These are phyloP conservation scores for Trypanosoma conorhini DNA, from an alignment of 208 protist genomes.

Conservation along the genomic window DNA sequence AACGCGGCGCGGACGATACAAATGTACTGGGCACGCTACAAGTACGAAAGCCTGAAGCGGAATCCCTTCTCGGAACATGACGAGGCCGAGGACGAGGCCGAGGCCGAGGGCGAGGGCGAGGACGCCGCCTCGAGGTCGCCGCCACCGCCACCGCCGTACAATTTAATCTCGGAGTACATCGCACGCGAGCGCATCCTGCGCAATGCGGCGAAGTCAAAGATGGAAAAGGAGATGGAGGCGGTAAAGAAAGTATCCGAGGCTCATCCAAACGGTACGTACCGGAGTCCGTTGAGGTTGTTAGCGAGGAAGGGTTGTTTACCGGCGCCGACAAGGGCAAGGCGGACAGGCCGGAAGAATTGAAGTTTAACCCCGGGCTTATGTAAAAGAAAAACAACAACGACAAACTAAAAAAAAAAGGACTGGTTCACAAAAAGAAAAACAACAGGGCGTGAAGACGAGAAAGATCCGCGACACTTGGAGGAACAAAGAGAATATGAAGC, in stretches of 20 bases:
- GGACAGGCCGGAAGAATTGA: background rate
- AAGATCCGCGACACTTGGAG: background rate
- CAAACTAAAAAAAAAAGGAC: background rate
- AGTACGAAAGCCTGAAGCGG: background rate
- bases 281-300: slow-evolving; percentile 13
- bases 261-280: slow-evolving; percentile 11
- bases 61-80: slow-evolving; percentile 7
- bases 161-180: slow-evolving; percentile 60
- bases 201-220: slow-evolving; percentile 15
- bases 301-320: slow-evolving; percentile 11
- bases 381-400: background rate
- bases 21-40: slow-evolving; percentile 69
- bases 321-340: background rate
- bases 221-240: slow-evolving; percentile 27
- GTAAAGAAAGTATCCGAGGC: background rate
- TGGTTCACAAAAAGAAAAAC: slow-evolving; percentile 1
- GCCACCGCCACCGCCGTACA: slow-evolving; percentile 42
- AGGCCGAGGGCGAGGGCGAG: background rate
- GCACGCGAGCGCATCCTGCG: slow-evolving; percentile 45
- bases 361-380: background rate
- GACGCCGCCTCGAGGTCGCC: background rate
- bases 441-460: background rate
- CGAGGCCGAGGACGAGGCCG: background rate
- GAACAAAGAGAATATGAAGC: background rate
- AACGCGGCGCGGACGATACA: slow-evolving; percentile 71